Base-by-base conservation (phyloP, 73 alveolate genomes). In the Paramecium primaurelia region DNA sequence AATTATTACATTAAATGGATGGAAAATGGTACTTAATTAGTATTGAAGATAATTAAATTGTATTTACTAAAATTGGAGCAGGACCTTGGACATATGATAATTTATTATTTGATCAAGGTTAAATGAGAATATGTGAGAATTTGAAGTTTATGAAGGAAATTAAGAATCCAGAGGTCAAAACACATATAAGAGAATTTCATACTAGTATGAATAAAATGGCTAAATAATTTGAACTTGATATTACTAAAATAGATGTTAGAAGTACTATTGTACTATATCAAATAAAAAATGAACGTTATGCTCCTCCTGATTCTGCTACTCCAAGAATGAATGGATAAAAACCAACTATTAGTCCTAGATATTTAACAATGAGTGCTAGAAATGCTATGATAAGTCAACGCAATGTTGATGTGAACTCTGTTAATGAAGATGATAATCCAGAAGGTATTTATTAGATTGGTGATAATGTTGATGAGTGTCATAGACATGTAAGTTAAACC, bases 1-100 rank as follows among this genome's bases (percentile, higher is more conserved):
- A 80, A 14, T 25, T 80, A 7, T 2, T 80, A 8, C 91, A 80
- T 47, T 49, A 80, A 45, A 40, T 44, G 44, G 91, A 47, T 44
- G 73, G 73, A 8, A 49, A 45, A 80, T 80, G 91, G 91, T 80
- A 80, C 49, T 12, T 80, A 42, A 80, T 80, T 20, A 80, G 49
- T 44, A 45, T 80, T 18, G 91, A 80, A 47, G 91, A 80, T 3
- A 42, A 40, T 32, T 45, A 80, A 80, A 80, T 80, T 26, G 91
- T 20, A 42, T 80, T 80, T 80, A 80, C 77, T 22, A 80, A 80
- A 25, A 12, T 80, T 44, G 58, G 75, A 12, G 36, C 30, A 20
- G 91, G 91, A 0, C 91, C 91, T 0, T 80, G 91, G 91, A 14
- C 16, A 9, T 45, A 80, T 45, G 91, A 34, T 80, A 25, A 47